These are phyloP conservation scores for Dryadomyces quercus-mongolicae DNA, from an alignment of 2,329 filamentous ascomycete species.

Conservation along the genomic window DNA sequence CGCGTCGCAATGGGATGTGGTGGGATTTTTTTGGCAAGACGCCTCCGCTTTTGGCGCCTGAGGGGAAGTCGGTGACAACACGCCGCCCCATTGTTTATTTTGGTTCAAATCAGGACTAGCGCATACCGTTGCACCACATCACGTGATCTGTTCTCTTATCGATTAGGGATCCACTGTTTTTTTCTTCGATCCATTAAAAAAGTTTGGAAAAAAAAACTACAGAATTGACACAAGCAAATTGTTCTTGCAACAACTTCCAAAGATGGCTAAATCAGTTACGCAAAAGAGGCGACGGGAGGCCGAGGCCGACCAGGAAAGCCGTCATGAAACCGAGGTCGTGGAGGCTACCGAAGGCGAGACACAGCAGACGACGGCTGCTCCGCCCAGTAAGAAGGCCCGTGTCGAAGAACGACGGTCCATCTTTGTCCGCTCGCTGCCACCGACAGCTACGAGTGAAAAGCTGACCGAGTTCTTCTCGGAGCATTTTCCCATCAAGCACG, in stretches of 20 bases:
- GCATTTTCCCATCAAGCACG: conserved; percentile 89
- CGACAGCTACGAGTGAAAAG: conserved; percentile 65
- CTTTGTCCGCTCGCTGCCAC: conserved; percentile 80
- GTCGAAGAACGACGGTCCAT: conserved; percentile 58
- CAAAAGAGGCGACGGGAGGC: conserved; percentile 24
- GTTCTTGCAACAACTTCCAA: not conserved
- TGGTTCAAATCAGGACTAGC: conserved; percentile 11
- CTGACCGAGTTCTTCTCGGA: conserved; percentile 87
- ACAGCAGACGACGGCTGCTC: conserved; percentile 1
- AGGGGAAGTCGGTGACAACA: not conserved
- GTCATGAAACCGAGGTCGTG: conserved; percentile 6
- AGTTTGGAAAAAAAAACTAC: not conserved
- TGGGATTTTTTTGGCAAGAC: no score
- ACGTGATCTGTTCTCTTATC: conserved; percentile 10
- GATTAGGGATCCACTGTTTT: conserved; percentile 9
- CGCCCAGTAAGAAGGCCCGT: conserved; percentile 41
- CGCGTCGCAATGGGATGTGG: no score
- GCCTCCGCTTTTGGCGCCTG: not conserved
- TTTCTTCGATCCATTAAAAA: not conserved
- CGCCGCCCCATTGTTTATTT: conserved; percentile 9
- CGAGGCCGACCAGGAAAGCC: conserved; percentile 19
- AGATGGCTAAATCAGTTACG: conserved; percentile 16
- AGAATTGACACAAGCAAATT: not conserved
- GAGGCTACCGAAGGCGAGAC: not conserved
- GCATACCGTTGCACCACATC: not conserved